Percentiles rank a stretch among this genome's conserved stretches.
phyloP scores from a whole-genome alignment of 306 rosid genomes.

The Chamaecrista fasciculata region DNA sequence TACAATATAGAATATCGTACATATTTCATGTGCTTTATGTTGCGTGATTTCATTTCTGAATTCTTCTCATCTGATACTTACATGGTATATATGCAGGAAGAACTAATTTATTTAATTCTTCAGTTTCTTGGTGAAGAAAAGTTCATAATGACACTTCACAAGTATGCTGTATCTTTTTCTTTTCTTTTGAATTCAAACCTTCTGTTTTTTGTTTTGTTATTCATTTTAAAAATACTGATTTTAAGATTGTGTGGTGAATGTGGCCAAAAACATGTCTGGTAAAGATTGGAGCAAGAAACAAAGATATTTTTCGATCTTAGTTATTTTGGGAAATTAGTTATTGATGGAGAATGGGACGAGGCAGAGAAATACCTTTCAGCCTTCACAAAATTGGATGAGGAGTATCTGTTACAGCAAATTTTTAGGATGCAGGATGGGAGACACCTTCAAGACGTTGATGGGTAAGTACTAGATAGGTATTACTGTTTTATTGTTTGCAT shows the following conservation, averaged over 20 bases:
- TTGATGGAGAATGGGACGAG: slow-evolving; percentile 14
- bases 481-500: background rate
- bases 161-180: slow-evolving; percentile 11
- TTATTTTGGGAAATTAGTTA: slow-evolving; percentile 24
- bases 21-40: background rate
- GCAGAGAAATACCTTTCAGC: slow-evolving; percentile 28
- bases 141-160: slow-evolving; percentile 18
- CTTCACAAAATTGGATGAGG: slow-evolving; percentile 16
- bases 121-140: slow-evolving; percentile 31
- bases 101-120: slow-evolving; percentile 21
- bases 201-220: background rate
- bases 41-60: background rate
- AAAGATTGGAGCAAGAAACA: slow-evolving; percentile 29
- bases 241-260: background rate
- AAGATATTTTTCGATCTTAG: slow-evolving; percentile 16
- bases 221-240: background rate
- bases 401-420: background rate
- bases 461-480: slow-evolving; percentile 2
- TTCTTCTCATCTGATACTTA: slow-evolving; percentile 2
- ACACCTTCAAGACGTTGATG: background rate
- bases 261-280: slow-evolving; percentile 3
- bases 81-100: slow-evolving; percentile 16
- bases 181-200: background rate
- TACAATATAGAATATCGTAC: background rate
- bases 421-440: background rate